A percentile compares a stretch with the other conserved stretches of the same genome.
Evolutionary conservation across 1,284 basidiomycete species (phyloP).

Genomic region (Chiua sp.): DNA sequence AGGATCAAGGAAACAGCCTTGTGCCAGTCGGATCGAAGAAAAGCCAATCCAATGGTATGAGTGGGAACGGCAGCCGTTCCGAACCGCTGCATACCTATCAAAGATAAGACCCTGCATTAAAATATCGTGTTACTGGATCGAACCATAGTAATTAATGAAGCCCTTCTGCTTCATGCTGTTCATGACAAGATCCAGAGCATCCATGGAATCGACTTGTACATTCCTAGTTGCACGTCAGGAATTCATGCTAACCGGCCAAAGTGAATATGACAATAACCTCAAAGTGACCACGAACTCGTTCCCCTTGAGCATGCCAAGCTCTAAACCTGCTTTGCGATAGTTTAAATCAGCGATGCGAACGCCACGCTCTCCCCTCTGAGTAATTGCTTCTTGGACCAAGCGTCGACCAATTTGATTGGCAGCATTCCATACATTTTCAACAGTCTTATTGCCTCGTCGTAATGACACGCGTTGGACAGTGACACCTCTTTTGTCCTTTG

Average conservation of each 20-base stretch:
- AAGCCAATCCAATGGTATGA: constrained; percentile 90
- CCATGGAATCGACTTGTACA: constrained; percentile 75
- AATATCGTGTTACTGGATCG: constrained; percentile 8
- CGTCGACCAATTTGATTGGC: constrained; percentile 72
- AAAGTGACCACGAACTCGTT: constrained; percentile 96
- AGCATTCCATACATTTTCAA: constrained; percentile 86
- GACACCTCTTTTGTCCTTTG: constrained; percentile 98
- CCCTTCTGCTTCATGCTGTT: constrained; percentile 84
- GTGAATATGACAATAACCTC: constrained; percentile 56
- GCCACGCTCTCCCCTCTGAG: constrained; percentile 86
- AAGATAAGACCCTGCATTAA: constrained; percentile 16
- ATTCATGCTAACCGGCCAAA: background rate
- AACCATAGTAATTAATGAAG: constrained; percentile 99
- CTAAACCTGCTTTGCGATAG: constrained; percentile 83
- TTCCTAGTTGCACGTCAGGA: constrained; percentile 59
- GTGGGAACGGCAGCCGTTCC: constrained; percentile 97
- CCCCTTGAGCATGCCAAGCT: constrained; percentile 95
- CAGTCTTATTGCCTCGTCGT: constrained; percentile 77
- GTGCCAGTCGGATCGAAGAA: constrained; percentile 91
- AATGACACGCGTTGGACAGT: constrained; percentile 94
- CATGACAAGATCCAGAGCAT: constrained; percentile 79
- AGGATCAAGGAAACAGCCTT: constrained; percentile 86
- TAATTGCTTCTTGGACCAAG: constrained; percentile 61
- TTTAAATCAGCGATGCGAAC: constrained; percentile 88
- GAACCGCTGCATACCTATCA: constrained; percentile 95